Evolutionary conservation across 2,329 filamentous ascomycete genomes (phyloP).

Genomic region (Fusarium floridanum): DNA sequence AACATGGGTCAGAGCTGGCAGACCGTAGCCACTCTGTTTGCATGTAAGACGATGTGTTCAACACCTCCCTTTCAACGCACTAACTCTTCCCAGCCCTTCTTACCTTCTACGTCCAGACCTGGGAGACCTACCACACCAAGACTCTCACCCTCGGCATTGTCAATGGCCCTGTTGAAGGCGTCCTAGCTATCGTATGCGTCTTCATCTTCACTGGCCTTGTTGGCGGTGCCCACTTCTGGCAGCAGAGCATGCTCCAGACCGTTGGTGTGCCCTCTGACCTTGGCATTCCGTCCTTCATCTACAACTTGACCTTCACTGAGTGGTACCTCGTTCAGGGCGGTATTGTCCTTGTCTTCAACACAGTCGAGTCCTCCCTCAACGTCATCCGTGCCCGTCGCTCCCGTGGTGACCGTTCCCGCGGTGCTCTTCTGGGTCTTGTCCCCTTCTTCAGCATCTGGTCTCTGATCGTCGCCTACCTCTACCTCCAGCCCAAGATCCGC

Average conservation of each 20-base stretch:
- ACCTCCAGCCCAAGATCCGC: conserved; percentile 86
- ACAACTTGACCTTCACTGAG: conserved; percentile 87
- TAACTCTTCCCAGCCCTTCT: conserved; percentile 72
- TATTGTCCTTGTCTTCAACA: conserved; percentile 87
- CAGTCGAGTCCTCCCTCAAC: conserved; percentile 81
- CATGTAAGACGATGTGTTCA: conserved; percentile 66
- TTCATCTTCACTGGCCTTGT: conserved; percentile 87
- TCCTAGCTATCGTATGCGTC: conserved; percentile 84
- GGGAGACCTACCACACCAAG: conserved; percentile 99
- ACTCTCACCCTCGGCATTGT: conserved; percentile 92
- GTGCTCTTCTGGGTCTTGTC: conserved; percentile 83
- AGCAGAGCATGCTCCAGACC: conserved; percentile 80
- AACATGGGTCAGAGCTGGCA: conserved; percentile 95
- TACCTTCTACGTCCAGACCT: conserved; percentile 99
- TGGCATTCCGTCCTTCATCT: conserved; percentile 77
- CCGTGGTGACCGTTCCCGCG: conserved; percentile 77
- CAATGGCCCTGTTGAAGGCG: conserved; percentile 94
- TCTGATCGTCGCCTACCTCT: conserved; percentile 82
- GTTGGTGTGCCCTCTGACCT: conserved; percentile 74
- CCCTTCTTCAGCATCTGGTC: conserved; percentile 86
- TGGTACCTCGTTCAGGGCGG: conserved; percentile 93
- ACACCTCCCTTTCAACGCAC: not conserved
- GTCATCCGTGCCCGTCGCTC: conserved; percentile 85
- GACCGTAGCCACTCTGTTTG: conserved; percentile 86
- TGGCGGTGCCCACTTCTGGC: conserved; percentile 94